Evolutionary conservation across 768 basidiomycete species (phyloP), one percentile per base, ranked within the genome.

Genomic region (Leccinum uliginosum): DNA sequence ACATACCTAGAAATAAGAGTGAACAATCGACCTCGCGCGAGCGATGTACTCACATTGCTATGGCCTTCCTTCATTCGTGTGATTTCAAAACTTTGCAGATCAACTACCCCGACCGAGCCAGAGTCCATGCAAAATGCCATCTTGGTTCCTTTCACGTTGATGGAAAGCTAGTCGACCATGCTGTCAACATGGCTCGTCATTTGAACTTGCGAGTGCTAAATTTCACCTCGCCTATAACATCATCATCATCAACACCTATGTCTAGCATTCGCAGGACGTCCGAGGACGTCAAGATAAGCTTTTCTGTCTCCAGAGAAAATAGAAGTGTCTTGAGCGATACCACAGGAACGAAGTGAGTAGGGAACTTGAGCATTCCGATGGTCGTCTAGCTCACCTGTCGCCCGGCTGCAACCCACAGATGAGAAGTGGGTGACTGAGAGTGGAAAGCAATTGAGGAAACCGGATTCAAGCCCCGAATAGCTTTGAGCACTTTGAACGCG

Each of bases 61-160:
- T 93, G 91, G 53, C 75, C 75, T 2, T 72, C 74, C 62, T 79
- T 84, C 86, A 91, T 87, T 45, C 71, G 77, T 3, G 65, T 69
- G n/a, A 87, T 61, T 6, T 61, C 60, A 47, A 74, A 73, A 14
- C 75, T 82, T 12, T 77, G 68, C 4, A 89, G 65, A 55, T 91
- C 85, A 9, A 91, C 67, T 19, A 84, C 72, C 0, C 90, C 89
- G 12, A 90, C 86, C 15, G 65, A 61, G 0, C 91, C 91, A 19
- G 80, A 80, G 69, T 93, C 91, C 29, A 80, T 78, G 58, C 83
- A 82, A 68, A 88, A 91, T 5, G 87, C 88, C 44, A 92, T 66
- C 51, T 60, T 64, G 61, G 68, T 81, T 64, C 62, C 76, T 75
- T 80, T 80, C 27, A 67, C 61, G 70, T 83, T 85, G 61, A 90